Evolutionary conservation across 768 basidiomycete species (phyloP).

Genomic region (Mycena rebaudengoi): DNA sequence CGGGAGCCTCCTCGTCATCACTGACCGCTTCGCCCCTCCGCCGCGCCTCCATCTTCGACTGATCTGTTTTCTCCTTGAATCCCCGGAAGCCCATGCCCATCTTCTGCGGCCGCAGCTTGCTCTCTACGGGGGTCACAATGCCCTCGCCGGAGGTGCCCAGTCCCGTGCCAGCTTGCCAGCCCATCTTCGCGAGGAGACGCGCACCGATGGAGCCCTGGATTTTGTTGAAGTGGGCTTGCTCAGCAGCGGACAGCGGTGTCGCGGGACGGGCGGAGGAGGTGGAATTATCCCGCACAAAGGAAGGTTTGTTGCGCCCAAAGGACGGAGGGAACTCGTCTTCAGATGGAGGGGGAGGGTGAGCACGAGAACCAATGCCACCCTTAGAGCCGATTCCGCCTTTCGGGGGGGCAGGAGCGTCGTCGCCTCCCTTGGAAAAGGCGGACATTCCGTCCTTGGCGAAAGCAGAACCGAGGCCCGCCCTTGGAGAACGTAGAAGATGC

Average conservation of each 20-base stretch:
- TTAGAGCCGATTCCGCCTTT: constrained; percentile 40
- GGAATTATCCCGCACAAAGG: constrained; percentile 64
- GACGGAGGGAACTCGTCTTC: constrained; percentile 48
- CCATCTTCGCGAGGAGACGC: constrained; percentile 93
- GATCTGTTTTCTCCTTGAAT: constrained; percentile 88
- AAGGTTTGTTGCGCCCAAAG: constrained; percentile 46
- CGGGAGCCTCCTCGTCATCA: constrained; percentile 71
- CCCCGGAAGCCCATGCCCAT: constrained; percentile 90
- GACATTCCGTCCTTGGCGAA: constrained; percentile 25
- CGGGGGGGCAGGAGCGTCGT: constrained; percentile 8
- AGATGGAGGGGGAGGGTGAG: constrained; percentile 22
- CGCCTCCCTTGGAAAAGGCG: constrained; percentile 21
- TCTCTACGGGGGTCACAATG: constrained; percentile 89
- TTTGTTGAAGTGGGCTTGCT: constrained; percentile 85
- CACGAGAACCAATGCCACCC: constrained; percentile 24
- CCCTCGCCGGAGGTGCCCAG: constrained; percentile 80
- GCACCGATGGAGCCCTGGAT: constrained; percentile 84
- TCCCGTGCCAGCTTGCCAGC: constrained; percentile 88
- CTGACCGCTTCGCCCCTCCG: constrained; percentile 77
- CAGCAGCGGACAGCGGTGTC: constrained; percentile 65
- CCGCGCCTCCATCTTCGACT: constrained; percentile 82
- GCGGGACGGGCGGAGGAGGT: constrained; percentile 56
- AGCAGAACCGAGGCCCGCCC: constrained; percentile 22
- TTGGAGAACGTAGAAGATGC: constrained; percentile 22
- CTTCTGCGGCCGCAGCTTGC: constrained; percentile 83